Evolutionary conservation across 345 rosid species (phyloP).

Genomic region (Arabis alpina): DNA sequence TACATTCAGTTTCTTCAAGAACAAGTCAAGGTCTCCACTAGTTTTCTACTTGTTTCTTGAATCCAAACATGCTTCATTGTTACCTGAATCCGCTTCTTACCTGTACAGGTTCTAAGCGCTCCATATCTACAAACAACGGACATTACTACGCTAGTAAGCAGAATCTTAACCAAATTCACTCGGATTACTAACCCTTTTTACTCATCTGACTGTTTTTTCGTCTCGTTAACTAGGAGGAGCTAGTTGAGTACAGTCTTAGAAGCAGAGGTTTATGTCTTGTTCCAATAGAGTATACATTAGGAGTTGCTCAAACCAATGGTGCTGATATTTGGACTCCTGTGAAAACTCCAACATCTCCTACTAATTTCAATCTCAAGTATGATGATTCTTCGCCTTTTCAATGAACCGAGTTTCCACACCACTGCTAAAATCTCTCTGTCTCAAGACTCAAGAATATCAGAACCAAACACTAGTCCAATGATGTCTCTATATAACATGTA

Average conservation of each 20-base stretch:
- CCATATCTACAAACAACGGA: slow-evolving; percentile 78
- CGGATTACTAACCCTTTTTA: too few relatives aligned
- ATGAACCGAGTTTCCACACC: slow-evolving; percentile 7
- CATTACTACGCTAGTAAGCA: neutral
- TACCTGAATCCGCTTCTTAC: slow-evolving; percentile 3
- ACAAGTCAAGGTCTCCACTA: slow-evolving; percentile 78
- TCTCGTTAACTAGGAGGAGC: slow-evolving; percentile 46
- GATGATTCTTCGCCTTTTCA: neutral
- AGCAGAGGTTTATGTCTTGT: slow-evolving; percentile 83
- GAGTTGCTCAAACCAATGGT: slow-evolving; percentile 84
- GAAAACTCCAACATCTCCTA: slow-evolving; percentile 58
- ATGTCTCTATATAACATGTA: slow-evolving; percentile 18
- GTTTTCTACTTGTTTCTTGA: too few relatives aligned
- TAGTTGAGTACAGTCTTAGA: slow-evolving; percentile 61
- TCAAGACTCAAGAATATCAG: slow-evolving; percentile 15
- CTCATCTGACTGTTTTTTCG: too few relatives aligned
- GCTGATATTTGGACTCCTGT: slow-evolving; percentile 98
- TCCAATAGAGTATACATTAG: slow-evolving; percentile 71
- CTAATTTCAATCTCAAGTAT: slow-evolving; percentile 11
- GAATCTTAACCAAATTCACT: too few relatives aligned
- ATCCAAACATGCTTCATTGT: too few relatives aligned
- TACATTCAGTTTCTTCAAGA: slow-evolving; percentile 95
- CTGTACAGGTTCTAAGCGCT: slow-evolving; percentile 80
- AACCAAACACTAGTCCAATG: neutral
- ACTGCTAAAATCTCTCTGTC: neutral